phyloP scores from a whole-genome alignment of 192 early-diverging fungal species.

The Kickxella alabastrina region DNA sequence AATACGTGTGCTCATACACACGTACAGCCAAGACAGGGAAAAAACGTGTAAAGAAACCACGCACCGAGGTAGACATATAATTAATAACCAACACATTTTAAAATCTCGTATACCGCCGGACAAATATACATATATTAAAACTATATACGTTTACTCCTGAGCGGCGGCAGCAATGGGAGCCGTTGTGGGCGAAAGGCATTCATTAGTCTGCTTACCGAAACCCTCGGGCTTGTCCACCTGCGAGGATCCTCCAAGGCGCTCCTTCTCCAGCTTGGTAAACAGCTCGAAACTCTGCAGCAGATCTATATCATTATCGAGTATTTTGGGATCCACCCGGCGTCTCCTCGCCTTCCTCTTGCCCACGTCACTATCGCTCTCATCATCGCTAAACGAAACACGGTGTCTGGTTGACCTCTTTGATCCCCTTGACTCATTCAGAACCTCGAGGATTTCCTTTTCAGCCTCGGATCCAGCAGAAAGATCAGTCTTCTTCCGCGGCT shows the following conservation, averaged over 20 bases:
- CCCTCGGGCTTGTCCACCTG: background rate
- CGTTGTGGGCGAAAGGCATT: constrained; percentile 6
- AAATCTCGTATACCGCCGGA: too few relatives aligned
- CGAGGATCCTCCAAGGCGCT: constrained; percentile 24
- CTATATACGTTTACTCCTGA: too few relatives aligned
- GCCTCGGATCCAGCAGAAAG: constrained; percentile 17
- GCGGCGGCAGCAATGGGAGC: too few relatives aligned
- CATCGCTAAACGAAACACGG: constrained; percentile 49
- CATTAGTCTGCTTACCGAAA: constrained; percentile 9
- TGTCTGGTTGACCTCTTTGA: constrained; percentile 11
- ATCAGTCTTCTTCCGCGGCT: constrained; percentile 2
- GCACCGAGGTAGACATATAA: too few relatives aligned
- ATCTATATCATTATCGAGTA: constrained; percentile 25
- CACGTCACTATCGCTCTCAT: constrained; percentile 25
- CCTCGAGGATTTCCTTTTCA: constrained; percentile 41
- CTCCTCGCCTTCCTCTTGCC: constrained; percentile 23
- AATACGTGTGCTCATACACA: too few relatives aligned
- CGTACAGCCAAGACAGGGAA: background rate
- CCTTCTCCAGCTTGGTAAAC: constrained; percentile 32
- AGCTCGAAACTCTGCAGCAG: constrained; percentile 42
- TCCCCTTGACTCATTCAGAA: constrained; percentile 24
- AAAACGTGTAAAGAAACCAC: background rate
- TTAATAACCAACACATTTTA: too few relatives aligned
- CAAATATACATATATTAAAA: too few relatives aligned
- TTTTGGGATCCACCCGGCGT: constrained; percentile 15